These are phyloP conservation scores for Ceriops tagal DNA, from an alignment of 345 rosid species.

Conservation along the genomic window DNA sequence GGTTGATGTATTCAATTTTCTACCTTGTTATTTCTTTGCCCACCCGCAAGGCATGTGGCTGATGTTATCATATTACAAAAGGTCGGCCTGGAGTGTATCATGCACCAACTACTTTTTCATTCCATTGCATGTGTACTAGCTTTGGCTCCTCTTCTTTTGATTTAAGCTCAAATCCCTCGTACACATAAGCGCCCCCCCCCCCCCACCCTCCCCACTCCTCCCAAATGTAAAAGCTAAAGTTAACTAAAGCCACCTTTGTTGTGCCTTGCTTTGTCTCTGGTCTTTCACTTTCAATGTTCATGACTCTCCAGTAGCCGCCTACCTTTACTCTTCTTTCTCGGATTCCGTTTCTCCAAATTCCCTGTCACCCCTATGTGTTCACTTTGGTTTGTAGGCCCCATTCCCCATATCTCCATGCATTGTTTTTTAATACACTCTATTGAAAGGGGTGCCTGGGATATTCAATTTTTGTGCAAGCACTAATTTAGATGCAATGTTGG, in stretches of 20 bases:
- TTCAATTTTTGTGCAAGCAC: constrained; percentile 26
- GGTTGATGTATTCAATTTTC: too few relatives aligned
- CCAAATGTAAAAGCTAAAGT: constrained; percentile 17
- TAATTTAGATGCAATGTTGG: constrained; percentile 5
- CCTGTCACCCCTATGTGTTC: constrained; percentile 42
- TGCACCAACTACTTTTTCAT: not conserved
- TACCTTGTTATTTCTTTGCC: too few relatives aligned
- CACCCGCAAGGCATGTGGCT: too few relatives aligned
- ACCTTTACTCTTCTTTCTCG: constrained; percentile 22
- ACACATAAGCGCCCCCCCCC: constrained; percentile 21
- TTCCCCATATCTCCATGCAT: constrained; percentile 3
- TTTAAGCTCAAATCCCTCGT: constrained; percentile 23
- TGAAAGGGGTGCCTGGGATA: constrained; percentile 37
- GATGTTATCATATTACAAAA: not conserved
- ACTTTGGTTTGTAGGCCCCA: constrained; percentile 38
- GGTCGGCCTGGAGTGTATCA: not conserved
- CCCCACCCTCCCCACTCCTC: not conserved
- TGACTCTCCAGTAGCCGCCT: constrained; percentile 10
- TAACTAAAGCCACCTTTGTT: constrained; percentile 33
- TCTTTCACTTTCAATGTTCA: constrained; percentile 37
- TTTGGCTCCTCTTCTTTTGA: constrained; percentile 34
- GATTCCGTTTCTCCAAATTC: constrained; percentile 25
- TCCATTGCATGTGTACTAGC: constrained; percentile 26
- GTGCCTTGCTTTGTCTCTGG: constrained; percentile 51
- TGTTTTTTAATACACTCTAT: constrained; percentile 8